Conservation (phyloP, 2,329 filamentous ascomycete genomes). For the Aspergillus tanneri region DNA sequence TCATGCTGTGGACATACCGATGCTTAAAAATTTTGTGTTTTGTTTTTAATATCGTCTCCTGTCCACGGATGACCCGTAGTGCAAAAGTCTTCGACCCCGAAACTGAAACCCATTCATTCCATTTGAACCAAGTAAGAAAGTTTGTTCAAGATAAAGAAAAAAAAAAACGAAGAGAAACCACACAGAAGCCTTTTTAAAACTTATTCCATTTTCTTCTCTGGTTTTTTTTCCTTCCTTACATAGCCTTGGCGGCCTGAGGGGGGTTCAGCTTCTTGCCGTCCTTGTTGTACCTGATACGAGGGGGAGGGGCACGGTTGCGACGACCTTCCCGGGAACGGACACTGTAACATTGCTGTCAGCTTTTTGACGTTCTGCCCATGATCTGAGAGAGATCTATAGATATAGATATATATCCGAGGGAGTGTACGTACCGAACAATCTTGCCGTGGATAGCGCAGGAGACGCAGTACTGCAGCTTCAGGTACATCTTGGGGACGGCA, state of each 20-base stretch:
- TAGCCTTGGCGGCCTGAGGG: slow-evolving; percentile 70
- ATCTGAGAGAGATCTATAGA: background rate
- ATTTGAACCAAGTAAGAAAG: slow-evolving; percentile 30
- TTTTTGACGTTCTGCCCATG: no score
- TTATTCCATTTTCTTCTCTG: slow-evolving; percentile 37
- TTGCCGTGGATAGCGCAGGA: slow-evolving; percentile 99
- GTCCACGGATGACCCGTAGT: slow-evolving; percentile 11
- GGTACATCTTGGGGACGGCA: slow-evolving; percentile 99
- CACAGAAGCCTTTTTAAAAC: slow-evolving; percentile 35
- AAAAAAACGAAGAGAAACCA: slow-evolving; percentile 38
- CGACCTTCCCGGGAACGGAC: slow-evolving; percentile 95
- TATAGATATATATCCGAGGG: no score
- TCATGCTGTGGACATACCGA: slow-evolving; percentile 5
- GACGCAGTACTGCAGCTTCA: slow-evolving; percentile 99
- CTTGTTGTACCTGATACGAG: slow-evolving; percentile 99
- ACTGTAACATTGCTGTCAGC: slow-evolving; percentile 53
- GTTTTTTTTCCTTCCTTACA: slow-evolving; percentile 37
- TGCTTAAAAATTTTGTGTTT: slow-evolving; percentile 17
- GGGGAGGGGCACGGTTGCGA: slow-evolving; percentile 97
- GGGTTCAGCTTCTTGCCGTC: slow-evolving; percentile 99
- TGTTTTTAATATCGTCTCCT: slow-evolving; percentile 19
- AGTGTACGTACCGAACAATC: slow-evolving; percentile 91
- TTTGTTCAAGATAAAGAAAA: slow-evolving; percentile 34
- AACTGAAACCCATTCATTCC: slow-evolving; percentile 29
- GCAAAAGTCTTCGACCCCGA: slow-evolving; percentile 19